Evolutionary conservation across 352 stramenopile species (phyloP).

Genomic region (Globisporangium ultimum): DNA sequence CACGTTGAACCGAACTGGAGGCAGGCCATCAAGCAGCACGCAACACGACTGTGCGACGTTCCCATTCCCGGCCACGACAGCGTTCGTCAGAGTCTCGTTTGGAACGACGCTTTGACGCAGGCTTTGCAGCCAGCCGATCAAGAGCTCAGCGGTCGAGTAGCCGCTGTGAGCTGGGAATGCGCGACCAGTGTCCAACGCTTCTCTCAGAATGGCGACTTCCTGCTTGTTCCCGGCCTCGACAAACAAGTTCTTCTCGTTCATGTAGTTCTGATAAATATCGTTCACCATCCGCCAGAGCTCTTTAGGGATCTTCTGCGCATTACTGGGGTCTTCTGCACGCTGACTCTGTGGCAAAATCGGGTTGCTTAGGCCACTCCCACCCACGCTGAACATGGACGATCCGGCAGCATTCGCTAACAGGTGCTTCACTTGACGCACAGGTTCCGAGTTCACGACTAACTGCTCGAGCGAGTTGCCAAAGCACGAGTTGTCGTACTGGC

Average conservation of each 20-base stretch:
- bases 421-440: slow-evolving; percentile 67
- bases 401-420: slow-evolving; percentile 12
- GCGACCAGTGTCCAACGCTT: slow-evolving; percentile 92
- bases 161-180: slow-evolving; percentile 79
- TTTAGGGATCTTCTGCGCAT: slow-evolving; percentile 90
- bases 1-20: slow-evolving; percentile 94
- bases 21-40: slow-evolving; percentile 72
- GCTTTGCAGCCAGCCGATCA: slow-evolving; percentile 90
- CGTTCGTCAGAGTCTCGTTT: slow-evolving; percentile 67
- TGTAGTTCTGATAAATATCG: slow-evolving; percentile 86
- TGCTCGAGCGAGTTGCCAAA: slow-evolving; percentile 96
- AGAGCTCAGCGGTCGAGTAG: slow-evolving; percentile 89
- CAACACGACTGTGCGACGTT: slow-evolving; percentile 81
- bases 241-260: slow-evolving; percentile 83
- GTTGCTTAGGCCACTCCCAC: slow-evolving; percentile 16
- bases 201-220: slow-evolving; percentile 69
- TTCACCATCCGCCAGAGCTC: slow-evolving; percentile 98
- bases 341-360: slow-evolving; percentile 2
- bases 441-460: slow-evolving; percentile 88
- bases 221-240: slow-evolving; percentile 63
- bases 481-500: slow-evolving; percentile 90
- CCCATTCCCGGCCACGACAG: slow-evolving; percentile 49
- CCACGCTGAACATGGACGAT: slow-evolving; percentile 45
- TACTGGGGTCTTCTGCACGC: slow-evolving; percentile 17
- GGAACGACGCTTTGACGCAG: slow-evolving; percentile 90